Conservation (phyloP, 2,329 filamentous ascomycete species). For the Colletotrichum karsti region DNA sequence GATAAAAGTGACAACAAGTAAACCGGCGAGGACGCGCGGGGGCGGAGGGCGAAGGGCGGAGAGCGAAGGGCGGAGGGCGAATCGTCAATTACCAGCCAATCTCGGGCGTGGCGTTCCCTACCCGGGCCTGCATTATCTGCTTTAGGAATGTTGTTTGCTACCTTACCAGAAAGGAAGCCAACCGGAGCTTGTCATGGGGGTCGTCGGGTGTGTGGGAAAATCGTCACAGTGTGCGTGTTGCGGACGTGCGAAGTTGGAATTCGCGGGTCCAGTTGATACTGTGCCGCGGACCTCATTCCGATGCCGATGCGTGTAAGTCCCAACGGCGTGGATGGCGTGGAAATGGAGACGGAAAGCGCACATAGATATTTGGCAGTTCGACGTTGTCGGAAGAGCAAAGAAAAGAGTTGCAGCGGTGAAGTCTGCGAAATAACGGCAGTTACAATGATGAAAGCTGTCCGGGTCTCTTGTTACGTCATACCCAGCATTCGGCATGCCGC, state of each 20-base stretch:
- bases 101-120: neutral
- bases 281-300: constrained; percentile 21
- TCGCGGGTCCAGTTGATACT: constrained; percentile 19
- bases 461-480: constrained; percentile 21
- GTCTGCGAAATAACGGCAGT: neutral
- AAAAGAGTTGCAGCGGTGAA: neutral
- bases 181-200: constrained; percentile 26
- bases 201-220: constrained; percentile 23
- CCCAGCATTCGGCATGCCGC: neutral
- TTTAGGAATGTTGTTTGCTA: constrained; percentile 23
- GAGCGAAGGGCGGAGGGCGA: too few species aligned
- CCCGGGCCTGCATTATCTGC: constrained; percentile 10
- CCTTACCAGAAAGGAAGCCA: constrained; percentile 15
- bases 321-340: neutral
- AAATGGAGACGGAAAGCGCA: neutral
- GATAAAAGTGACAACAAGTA: neutral
- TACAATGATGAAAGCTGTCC: neutral
- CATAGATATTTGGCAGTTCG: neutral
- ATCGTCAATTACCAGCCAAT: neutral
- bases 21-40: constrained; percentile 8
- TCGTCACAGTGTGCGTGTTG: constrained; percentile 25
- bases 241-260: constrained; percentile 28
- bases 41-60: constrained; percentile 6
- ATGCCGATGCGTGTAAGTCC: neutral
- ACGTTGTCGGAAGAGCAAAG: neutral